Percentiles rank a stretch among this genome's conserved stretches.
These are phyloP conservation scores for Phalaenopsis equestris DNA, from an alignment of 106 monocot genomes.

Conservation along the genomic window DNA sequence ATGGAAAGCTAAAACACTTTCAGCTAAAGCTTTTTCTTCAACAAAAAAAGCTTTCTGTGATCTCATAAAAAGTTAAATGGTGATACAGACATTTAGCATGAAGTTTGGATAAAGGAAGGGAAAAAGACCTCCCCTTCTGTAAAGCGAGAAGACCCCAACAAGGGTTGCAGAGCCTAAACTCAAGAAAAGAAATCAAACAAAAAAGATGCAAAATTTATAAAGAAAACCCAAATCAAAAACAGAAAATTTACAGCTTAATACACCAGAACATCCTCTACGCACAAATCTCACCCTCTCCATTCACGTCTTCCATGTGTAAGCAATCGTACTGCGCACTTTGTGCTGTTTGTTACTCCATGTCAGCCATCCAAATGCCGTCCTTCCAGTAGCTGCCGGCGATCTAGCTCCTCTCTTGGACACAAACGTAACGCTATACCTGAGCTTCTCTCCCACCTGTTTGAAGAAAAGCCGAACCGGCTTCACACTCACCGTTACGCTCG, in stretches of 20 bases:
- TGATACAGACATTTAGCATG: no score
- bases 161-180: no score
- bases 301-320: slow-evolving; percentile 35
- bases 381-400: neutral
- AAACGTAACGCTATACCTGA: slow-evolving; percentile 46
- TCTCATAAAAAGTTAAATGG: no score
- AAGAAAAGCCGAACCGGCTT: slow-evolving; percentile 54
- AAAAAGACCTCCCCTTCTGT: no score
- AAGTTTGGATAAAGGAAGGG: no score
- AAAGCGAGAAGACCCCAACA: no score
- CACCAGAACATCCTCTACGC: neutral
- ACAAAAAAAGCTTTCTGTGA: no score
- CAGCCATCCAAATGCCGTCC: slow-evolving; percentile 55
- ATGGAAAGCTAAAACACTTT: no score
- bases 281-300: neutral
- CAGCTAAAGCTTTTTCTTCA: no score
- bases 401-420: slow-evolving; percentile 15
- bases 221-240: neutral
- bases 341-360: slow-evolving; percentile 44
- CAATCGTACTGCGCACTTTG: slow-evolving; percentile 51
- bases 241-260: neutral
- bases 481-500: slow-evolving; percentile 31
- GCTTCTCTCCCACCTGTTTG: slow-evolving; percentile 34
- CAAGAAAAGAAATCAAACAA: no score
- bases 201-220: no score